A percentile compares a stretch with the other conserved stretches of the same genome.
Conservation (phyloP, 2,329 filamentous ascomycete genomes). For the Colletotrichum euphorbiae region DNA sequence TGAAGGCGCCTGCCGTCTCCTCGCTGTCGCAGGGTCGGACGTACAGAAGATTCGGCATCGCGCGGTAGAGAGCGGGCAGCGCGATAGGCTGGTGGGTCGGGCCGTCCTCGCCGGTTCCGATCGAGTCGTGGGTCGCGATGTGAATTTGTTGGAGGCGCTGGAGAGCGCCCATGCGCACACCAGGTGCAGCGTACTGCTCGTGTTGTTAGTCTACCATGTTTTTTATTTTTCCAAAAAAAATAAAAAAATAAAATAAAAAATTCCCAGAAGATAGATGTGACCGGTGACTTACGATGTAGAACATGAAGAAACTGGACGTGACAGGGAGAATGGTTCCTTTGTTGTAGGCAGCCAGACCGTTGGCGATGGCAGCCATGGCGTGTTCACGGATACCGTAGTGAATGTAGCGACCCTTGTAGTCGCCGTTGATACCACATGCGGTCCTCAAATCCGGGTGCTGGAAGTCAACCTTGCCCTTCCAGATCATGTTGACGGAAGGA, state of each 20-base stretch:
- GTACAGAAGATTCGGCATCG: slow-evolving; percentile 72
- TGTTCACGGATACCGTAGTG: slow-evolving; percentile 72
- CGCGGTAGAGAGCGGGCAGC: slow-evolving; percentile 66
- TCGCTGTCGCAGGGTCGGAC: slow-evolving; percentile 70
- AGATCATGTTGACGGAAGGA: slow-evolving; percentile 67
- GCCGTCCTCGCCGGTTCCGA: slow-evolving; percentile 70
- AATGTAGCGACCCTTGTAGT: slow-evolving; percentile 66
- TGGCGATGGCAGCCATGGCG: slow-evolving; percentile 69
- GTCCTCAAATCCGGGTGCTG: slow-evolving; percentile 55
- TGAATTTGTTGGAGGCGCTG: slow-evolving; percentile 68
- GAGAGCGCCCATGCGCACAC: slow-evolving; percentile 70
- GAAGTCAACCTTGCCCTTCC: slow-evolving; percentile 63
- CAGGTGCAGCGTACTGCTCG: slow-evolving; percentile 63
- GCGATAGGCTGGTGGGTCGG: slow-evolving; percentile 73
- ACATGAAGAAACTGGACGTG: slow-evolving; percentile 73
- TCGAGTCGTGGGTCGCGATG: slow-evolving; percentile 70
- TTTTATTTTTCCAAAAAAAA: no score
- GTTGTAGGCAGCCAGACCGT: slow-evolving; percentile 69
- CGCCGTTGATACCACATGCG: slow-evolving; percentile 63
- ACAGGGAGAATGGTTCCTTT: slow-evolving; percentile 67
- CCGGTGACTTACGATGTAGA: slow-evolving; percentile 58
- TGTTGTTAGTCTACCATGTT: slow-evolving; percentile 19
- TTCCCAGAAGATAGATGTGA: not conserved
- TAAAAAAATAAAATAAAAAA: no score
- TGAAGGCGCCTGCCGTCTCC: slow-evolving; percentile 67